Evolutionary conservation across 352 stramenopile genomes (phyloP), one percentile per base, ranked within the genome.

Genomic region (Pythium plurisporium): DNA sequence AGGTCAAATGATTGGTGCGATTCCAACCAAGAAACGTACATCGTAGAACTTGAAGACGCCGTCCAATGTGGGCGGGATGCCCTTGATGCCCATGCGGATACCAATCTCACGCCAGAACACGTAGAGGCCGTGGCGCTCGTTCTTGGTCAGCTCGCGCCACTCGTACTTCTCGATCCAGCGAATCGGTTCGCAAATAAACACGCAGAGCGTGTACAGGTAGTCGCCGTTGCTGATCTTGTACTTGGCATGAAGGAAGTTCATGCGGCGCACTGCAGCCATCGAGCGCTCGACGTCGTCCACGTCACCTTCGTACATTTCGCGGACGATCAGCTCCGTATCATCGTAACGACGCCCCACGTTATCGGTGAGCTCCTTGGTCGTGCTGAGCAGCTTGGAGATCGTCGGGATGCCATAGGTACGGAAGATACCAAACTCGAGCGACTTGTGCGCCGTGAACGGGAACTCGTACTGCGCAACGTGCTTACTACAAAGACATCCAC

Each of bases 191-290:
- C 52, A 59, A 22, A 59, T 41, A 46, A 59, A 59, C 41, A 59
- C 52, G 14, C 40, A 52, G 41, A 59, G 52, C 22, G 52, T 59
- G 42, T 59, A 59, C 15, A 59, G 42, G 30, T 59, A 59, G 41
- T 59, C 52, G 31, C 42, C 52, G 7, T 59, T 19, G 42, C 52
- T 59, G 52, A 59, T 59, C 20, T 30, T 50, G 52, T 59, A 59
- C 41, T 59, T 34, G n/a, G 52, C 51, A 31, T 59, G 52, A 23
- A 59, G 31, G 43, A 46, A 59, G 52, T 59, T 59, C 52, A 59
- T 59, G 42, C 52, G 52, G 20, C 52, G 52, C 15, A 59, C 15
- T 0, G 52, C 52, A 10, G 36, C 11, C 29, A 42, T 52, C 20
- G 42, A 27, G 41, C 52, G 52, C 17, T 59, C 52, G 2, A 49